Percentiles rank a stretch among this genome's conserved stretches.
Conservation (phyloP, 2,329 filamentous ascomycete species). For the Grosmannia serpens region DNA sequence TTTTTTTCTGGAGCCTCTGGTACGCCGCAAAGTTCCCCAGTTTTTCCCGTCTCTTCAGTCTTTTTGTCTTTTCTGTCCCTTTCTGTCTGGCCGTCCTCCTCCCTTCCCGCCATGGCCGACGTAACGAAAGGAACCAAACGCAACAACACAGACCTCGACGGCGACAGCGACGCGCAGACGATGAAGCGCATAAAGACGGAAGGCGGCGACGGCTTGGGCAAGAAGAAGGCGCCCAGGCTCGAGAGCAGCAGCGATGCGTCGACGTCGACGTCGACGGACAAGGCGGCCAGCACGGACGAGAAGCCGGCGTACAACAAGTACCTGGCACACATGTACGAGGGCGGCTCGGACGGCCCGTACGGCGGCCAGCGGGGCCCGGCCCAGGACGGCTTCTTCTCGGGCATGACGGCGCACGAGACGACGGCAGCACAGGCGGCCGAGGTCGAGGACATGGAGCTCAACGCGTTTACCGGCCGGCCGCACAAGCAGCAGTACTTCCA, state of each 20-base stretch:
- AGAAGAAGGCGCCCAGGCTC: neutral
- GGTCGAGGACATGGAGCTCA: conserved; percentile 70
- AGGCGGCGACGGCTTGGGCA: conserved; percentile 3
- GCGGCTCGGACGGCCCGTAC: conserved; percentile 26
- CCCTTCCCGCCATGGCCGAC: conserved; percentile 5
- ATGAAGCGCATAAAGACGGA: conserved; percentile 20
- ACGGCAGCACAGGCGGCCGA: conserved; percentile 62
- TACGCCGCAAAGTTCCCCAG: conserved; percentile 1
- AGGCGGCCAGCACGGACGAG: conserved; percentile 5
- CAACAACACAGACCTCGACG: neutral
- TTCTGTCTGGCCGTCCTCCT: neutral
- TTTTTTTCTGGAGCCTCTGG: neutral
- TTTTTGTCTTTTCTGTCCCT: neutral
- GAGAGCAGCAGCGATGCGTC: conserved; percentile 5
- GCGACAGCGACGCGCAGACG: conserved; percentile 1
- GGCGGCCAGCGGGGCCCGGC: conserved; percentile 18
- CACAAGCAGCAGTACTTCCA: conserved; percentile 80
- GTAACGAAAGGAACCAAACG: neutral
- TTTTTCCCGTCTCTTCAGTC: neutral
- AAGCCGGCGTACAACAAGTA: conserved; percentile 59
- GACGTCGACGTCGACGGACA: neutral
- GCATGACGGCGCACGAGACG: conserved; percentile 67
- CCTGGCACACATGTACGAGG: conserved; percentile 74
- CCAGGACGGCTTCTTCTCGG: conserved; percentile 43
- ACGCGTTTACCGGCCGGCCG: conserved; percentile 70